Conservation (phyloP, 1,139 yeast genomes). For the Geotrichum reessii region DNA sequence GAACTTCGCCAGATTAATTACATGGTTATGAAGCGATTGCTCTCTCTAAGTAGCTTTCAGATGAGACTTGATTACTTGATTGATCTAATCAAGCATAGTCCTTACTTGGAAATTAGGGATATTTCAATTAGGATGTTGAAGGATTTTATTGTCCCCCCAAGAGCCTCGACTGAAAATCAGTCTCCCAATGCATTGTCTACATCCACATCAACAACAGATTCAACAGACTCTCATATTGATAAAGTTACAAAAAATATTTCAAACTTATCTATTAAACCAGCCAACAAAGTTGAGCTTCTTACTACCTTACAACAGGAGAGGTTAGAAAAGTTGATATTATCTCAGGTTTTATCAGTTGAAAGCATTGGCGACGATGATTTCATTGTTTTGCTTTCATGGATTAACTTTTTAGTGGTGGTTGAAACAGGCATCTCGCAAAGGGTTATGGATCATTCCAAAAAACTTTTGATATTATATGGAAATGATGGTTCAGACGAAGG, state of each 20-base stretch:
- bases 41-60: constrained; percentile 53
- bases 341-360: background rate
- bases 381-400: constrained; percentile 13
- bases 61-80: constrained; percentile 54
- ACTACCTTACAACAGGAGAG: background rate
- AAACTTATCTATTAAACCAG: background rate
- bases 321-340: constrained; percentile 2
- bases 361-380: constrained; percentile 5
- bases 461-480: background rate
- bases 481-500: background rate
- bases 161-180: background rate
- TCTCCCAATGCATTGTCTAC: background rate
- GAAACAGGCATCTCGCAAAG: background rate
- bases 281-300: background rate
- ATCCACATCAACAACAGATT: too few relatives aligned
- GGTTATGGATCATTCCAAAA: background rate
- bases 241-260: background rate
- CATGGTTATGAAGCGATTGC: constrained; percentile 33
- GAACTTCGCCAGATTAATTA: constrained; percentile 30
- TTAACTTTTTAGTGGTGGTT: constrained; percentile 13
- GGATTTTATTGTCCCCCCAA: constrained; percentile 39
- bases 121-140: constrained; percentile 62
- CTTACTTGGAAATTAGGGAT: constrained; percentile 54
- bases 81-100: constrained; percentile 65
- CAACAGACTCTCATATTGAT: background rate